A percentile compares a stretch with the other conserved stretches of the same genome.
These are phyloP conservation scores for Ustilago shanxiensis DNA, from an alignment of 1,284 basidiomycete genomes.

Conservation along the genomic window DNA sequence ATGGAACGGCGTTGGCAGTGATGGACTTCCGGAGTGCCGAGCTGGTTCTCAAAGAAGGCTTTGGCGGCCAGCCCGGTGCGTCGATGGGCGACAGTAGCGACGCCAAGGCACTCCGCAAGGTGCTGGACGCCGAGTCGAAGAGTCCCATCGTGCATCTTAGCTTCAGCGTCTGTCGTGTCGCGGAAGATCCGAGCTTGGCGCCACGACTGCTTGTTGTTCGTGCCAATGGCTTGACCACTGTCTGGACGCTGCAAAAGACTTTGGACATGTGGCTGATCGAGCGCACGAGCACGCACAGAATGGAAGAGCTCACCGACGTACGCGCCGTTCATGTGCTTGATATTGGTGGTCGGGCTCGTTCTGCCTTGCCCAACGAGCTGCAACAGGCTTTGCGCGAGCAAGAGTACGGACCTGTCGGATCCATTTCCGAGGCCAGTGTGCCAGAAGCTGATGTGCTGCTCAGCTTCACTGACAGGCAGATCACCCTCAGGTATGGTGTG, in stretches of 20 bases:
- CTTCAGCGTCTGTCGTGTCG: conserved; percentile 59
- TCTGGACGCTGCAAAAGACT: conserved; percentile 61
- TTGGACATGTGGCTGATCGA: conserved; percentile 59
- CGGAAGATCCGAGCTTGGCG: conserved; percentile 53
- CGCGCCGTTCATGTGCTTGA: conserved; percentile 53
- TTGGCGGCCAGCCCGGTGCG: conserved; percentile 37
- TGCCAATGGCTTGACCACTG: conserved; percentile 51
- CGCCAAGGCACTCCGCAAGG: conserved; percentile 29
- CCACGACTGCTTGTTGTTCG: conserved; percentile 60
- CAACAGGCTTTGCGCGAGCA: conserved; percentile 56
- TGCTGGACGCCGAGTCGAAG: conserved; percentile 55
- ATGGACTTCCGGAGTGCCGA: conserved; percentile 61
- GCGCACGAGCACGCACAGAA: conserved; percentile 36
- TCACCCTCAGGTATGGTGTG: conserved; percentile 47
- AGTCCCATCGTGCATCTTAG: conserved; percentile 50
- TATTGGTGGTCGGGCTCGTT: conserved; percentile 35
- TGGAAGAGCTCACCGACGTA: conserved; percentile 46
- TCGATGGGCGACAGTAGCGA: conserved; percentile 25
- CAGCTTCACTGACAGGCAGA: conserved; percentile 39
- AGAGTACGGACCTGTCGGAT: conserved; percentile 20
- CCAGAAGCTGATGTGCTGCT: conserved; percentile 41
- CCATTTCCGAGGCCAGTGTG: conserved; percentile 10
- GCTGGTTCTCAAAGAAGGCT: conserved; percentile 62
- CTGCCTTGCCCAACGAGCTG: conserved; percentile 50
- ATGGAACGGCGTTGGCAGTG: conserved; percentile 59